These are phyloP conservation scores for Pistacia integerrima DNA, from an alignment of 345 rosid species.

Conservation along the genomic window DNA sequence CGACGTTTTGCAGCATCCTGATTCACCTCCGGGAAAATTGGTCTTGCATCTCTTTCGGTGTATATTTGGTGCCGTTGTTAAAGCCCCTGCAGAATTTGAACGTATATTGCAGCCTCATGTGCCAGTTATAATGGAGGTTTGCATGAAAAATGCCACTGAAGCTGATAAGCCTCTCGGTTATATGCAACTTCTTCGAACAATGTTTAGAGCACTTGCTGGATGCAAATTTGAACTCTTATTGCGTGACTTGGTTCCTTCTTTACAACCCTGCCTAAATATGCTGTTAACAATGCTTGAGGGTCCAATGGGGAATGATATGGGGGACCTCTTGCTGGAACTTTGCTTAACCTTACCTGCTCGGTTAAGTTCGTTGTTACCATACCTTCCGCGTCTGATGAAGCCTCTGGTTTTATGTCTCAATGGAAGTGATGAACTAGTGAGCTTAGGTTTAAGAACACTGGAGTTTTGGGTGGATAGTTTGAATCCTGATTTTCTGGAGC, in stretches of 20 bases:
- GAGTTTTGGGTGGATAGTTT: constrained; percentile 99
- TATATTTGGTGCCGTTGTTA: constrained; percentile 91
- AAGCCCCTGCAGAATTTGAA: constrained; percentile 92
- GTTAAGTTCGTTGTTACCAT: constrained; percentile 88
- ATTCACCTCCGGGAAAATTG: constrained; percentile 79
- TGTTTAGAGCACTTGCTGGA: constrained; percentile 88
- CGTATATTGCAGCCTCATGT: constrained; percentile 95
- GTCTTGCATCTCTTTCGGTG: constrained; percentile 91
- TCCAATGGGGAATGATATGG: constrained; percentile 95
- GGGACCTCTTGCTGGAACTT: constrained; percentile 89
- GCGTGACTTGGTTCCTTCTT: constrained; percentile 82
- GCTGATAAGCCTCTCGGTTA: constrained; percentile 94
- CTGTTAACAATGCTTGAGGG: constrained; percentile 93
- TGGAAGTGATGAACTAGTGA: constrained; percentile 89
- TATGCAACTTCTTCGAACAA: constrained; percentile 89
- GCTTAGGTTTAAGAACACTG: constrained; percentile 87
- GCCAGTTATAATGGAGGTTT: constrained; percentile 92
- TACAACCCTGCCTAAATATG: constrained; percentile 94
- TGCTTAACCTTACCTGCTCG: constrained; percentile 97
- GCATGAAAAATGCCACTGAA: constrained; percentile 95
- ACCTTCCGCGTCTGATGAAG: constrained; percentile 88
- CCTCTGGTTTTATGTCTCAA: constrained; percentile 90
- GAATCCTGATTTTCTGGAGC: constrained; percentile 97
- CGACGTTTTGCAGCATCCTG: constrained; percentile 85
- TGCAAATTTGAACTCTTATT: constrained; percentile 91